A percentile compares a stretch with the other conserved stretches of the same genome.
Conservation (phyloP, 2,329 filamentous ascomycete genomes). For the Sporothrix euskadiensis region DNA sequence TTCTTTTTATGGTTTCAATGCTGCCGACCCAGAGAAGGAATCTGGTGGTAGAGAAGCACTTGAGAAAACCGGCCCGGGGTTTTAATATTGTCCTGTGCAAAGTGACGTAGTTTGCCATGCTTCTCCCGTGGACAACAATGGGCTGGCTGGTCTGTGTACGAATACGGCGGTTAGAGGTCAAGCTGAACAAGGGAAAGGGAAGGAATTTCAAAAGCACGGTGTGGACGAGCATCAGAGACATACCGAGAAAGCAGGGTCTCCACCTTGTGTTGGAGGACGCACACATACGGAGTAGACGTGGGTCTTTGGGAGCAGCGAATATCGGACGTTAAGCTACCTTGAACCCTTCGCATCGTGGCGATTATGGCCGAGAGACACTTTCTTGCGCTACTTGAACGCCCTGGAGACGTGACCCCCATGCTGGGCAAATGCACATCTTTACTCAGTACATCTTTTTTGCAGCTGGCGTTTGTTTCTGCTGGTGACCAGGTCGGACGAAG, state of each 20-base stretch:
- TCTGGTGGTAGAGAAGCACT: background rate
- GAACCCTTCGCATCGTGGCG: background rate
- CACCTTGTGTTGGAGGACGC: background rate
- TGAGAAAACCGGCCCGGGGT: background rate
- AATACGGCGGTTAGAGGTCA: background rate
- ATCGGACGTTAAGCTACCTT: slow-evolving; percentile 1
- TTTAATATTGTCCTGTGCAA: background rate
- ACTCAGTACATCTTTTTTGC: background rate
- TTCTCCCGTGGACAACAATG: background rate
- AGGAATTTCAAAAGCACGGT: background rate
- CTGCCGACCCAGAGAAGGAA: background rate
- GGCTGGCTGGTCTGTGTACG: background rate
- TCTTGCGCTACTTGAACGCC: background rate
- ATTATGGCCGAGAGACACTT: slow-evolving; percentile 5
- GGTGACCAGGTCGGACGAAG: background rate
- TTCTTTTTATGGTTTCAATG: background rate
- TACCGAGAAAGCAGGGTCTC: background rate
- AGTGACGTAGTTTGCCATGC: background rate
- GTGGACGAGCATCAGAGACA: background rate
- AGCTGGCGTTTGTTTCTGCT: background rate
- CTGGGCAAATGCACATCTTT: background rate
- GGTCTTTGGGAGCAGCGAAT: background rate
- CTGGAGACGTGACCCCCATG: background rate
- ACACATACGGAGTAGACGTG: background rate
- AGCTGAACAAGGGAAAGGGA: background rate